Conservation (phyloP, 2,329 filamentous ascomycete genomes). For the Aspergillus aculeatus region DNA sequence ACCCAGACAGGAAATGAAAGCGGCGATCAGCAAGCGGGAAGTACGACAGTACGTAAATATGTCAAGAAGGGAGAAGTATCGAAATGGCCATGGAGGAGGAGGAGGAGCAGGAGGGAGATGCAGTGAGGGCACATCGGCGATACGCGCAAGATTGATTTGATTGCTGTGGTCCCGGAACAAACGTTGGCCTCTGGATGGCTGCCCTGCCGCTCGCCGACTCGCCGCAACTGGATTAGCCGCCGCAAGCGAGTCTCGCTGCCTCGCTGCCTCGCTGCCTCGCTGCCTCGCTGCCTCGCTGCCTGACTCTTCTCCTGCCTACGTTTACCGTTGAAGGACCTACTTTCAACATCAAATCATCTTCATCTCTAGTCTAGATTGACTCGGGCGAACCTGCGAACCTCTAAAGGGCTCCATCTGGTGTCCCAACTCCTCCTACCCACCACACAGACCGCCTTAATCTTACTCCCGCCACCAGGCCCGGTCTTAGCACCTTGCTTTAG, state of each 20-base stretch:
- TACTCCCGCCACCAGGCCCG: not conserved
- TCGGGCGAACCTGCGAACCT: not conserved
- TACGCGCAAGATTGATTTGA: conserved; percentile 17
- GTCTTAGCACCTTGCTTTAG: not conserved
- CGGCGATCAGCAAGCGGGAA: conserved; percentile 1
- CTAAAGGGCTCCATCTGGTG: not conserved
- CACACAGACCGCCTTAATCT: not conserved
- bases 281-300: conserved; percentile 17
- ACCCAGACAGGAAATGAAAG: not conserved
- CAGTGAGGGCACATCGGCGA: conserved; percentile 7
- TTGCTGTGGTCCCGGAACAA: conserved; percentile 30
- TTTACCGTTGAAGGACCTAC: no score
- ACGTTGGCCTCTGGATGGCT: conserved; percentile 28
- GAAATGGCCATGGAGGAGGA: not conserved
- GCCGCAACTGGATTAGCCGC: conserved; percentile 40
- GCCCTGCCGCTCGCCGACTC: conserved; percentile 29
- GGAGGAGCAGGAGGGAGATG: not conserved
- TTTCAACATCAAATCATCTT: not conserved
- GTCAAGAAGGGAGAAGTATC: not conserved
- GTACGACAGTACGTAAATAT: not conserved
- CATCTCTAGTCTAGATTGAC: no score
- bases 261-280: not conserved
- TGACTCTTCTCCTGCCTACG: no score
- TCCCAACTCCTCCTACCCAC: not conserved
- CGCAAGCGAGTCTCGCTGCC: conserved; percentile 36